phyloP scores from a whole-genome alignment of 768 basidiomycete genomes.

The Nevesoporus exiguus region DNA sequence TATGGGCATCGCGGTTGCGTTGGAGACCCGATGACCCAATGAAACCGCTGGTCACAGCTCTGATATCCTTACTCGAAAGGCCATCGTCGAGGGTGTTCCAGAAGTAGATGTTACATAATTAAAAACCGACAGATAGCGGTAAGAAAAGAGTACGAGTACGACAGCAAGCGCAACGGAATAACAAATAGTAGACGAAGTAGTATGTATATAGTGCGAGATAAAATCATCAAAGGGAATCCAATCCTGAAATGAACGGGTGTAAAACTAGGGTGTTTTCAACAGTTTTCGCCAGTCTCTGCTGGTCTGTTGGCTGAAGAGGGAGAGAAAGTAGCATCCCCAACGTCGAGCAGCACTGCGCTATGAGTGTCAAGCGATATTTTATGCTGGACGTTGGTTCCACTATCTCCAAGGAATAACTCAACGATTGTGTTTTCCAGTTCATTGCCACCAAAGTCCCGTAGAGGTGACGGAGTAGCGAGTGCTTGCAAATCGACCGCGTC shows the following conservation, averaged over 20 bases:
- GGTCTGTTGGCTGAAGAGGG: background rate
- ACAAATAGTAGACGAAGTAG: slow-evolving; percentile 13
- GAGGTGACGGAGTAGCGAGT: slow-evolving; percentile 34
- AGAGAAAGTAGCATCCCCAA: background rate
- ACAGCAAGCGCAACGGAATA: slow-evolving; percentile 12
- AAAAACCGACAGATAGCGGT: slow-evolving; percentile 13
- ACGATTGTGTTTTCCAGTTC: slow-evolving; percentile 49
- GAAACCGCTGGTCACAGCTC: background rate
- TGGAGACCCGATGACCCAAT: slow-evolving; percentile 58
- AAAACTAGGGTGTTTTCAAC: slow-evolving; percentile 15
- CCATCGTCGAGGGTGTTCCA: background rate
- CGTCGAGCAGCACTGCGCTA: background rate
- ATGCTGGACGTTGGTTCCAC: slow-evolving; percentile 2
- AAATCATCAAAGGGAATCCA: slow-evolving; percentile 6
- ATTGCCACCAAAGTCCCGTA: slow-evolving; percentile 28
- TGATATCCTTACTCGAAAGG: background rate
- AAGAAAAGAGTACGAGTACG: slow-evolving; percentile 5
- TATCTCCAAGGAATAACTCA: slow-evolving; percentile 40
- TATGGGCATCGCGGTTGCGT: slow-evolving; percentile 92
- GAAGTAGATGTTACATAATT: slow-evolving; percentile 15
- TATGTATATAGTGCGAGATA: slow-evolving; percentile 11
- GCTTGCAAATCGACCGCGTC: slow-evolving; percentile 30
- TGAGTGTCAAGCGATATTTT: background rate
- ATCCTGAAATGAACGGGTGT: background rate
- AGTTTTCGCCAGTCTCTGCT: slow-evolving; percentile 3